phyloP scores from a whole-genome alignment of 176 grass and related monocot species.

The Elaeis guineensis region DNA sequence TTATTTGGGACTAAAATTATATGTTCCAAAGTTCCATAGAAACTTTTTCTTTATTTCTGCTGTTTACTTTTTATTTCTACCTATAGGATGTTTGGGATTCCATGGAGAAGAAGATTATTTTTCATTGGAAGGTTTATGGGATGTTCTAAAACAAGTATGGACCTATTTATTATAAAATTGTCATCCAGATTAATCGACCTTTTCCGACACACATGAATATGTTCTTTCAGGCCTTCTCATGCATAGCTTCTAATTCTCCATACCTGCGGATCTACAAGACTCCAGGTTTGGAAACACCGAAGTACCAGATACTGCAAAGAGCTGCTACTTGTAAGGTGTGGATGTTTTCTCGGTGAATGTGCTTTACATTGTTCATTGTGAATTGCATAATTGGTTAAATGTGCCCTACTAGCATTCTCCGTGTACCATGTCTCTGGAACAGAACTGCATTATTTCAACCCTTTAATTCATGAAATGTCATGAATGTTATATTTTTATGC shows the following conservation, averaged over 20 bases:
- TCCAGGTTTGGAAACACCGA: constrained; percentile 83
- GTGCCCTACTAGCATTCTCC: too few relatives aligned
- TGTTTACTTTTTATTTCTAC: neutral
- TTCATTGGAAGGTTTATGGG: constrained; percentile 61
- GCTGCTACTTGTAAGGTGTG: constrained; percentile 46
- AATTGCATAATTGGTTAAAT: too few relatives aligned
- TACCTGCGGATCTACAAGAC: constrained; percentile 84
- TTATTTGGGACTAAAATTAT: too few relatives aligned
- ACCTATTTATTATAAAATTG: neutral
- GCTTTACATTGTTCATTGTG: too few relatives aligned
- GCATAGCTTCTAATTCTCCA: constrained; percentile 22
- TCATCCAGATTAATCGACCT: neutral
- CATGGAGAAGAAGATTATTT: constrained; percentile 66
- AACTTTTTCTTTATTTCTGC: constrained; percentile 5
- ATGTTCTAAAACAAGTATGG: constrained; percentile 75
- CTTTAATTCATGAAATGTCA: too few relatives aligned
- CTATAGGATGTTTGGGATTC: constrained; percentile 89
- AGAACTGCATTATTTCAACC: too few relatives aligned
- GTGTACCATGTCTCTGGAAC: too few relatives aligned
- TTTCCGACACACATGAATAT: neutral
- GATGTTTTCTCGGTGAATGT: too few relatives aligned
- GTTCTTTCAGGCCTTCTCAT: constrained; percentile 6
- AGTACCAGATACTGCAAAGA: constrained; percentile 70
- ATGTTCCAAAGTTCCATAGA: too few relatives aligned
- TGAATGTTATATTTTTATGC: too few relatives aligned